Evolutionary conservation across 2,329 filamentous ascomycete genomes (phyloP).

Genomic region (Verticillium nubilum): DNA sequence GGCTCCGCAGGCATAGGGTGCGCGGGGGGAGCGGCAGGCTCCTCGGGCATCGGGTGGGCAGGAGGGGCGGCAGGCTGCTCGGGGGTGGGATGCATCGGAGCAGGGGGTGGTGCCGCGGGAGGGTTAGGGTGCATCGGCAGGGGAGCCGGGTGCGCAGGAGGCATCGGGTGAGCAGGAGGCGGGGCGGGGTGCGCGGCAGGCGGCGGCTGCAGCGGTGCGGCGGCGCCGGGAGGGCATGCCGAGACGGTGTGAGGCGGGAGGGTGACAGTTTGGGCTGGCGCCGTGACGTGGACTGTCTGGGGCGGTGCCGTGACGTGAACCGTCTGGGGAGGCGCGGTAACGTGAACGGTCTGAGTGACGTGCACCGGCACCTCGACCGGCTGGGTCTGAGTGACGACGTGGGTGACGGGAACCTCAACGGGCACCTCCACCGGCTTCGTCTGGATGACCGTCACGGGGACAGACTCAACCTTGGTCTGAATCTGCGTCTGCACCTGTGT

Average conservation of each 20-base stretch:
- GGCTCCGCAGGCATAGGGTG: neutral
- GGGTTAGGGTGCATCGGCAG: neutral
- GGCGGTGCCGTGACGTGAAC: conserved; percentile 1
- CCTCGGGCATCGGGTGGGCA: neutral
- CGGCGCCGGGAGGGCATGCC: neutral
- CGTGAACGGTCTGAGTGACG: conserved; percentile 1
- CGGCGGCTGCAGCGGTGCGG: neutral
- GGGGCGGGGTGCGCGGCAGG: neutral
- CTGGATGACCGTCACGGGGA: conserved; percentile 1
- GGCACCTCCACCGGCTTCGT: conserved; percentile 3
- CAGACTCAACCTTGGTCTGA: conserved; percentile 4
- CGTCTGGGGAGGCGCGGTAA: conserved; percentile 3
- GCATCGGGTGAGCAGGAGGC: neutral
- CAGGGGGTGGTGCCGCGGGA: neutral
- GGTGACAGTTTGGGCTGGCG: conserved; percentile 2
- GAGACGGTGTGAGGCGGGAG: neutral
- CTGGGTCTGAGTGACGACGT: conserved; percentile 1
- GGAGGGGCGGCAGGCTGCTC: neutral
- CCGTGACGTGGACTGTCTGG: conserved; percentile 4
- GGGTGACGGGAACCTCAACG: conserved; percentile 2
- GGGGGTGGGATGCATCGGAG: neutral
- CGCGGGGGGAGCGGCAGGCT: conserved; percentile 1
- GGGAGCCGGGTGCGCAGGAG: neutral
- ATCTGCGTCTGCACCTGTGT: conserved; percentile 1
- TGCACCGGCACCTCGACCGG: neutral